Conservation (phyloP, 768 basidiomycete species). For the Pleurotus sapidus region DNA sequence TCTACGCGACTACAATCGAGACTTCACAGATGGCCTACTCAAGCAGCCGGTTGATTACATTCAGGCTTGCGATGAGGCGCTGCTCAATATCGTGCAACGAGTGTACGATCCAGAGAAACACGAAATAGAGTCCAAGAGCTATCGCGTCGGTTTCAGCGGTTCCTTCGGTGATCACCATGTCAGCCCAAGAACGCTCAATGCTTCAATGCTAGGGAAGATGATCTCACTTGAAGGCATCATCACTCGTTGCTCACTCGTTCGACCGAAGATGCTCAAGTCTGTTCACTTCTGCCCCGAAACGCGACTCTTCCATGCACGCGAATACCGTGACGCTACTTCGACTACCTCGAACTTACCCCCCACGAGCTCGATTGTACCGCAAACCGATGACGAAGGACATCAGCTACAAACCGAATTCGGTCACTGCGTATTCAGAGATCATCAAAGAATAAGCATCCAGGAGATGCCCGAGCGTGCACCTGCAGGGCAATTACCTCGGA, state of each 20-base stretch:
- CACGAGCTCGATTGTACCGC: slow-evolving; percentile 82
- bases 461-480: slow-evolving; percentile 99
- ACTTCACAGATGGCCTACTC: slow-evolving; percentile 83
- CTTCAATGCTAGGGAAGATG: slow-evolving; percentile 91
- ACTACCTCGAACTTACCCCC: slow-evolving; percentile 85
- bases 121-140: slow-evolving; percentile 75
- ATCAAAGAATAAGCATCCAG: slow-evolving; percentile 97
- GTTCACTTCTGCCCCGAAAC: slow-evolving; percentile 95
- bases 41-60: slow-evolving; percentile 85
- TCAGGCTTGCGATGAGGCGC: slow-evolving; percentile 86
- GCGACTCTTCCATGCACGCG: slow-evolving; percentile 75
- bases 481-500: slow-evolving; percentile 93
- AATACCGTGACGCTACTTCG: slow-evolving; percentile 92
- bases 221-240: slow-evolving; percentile 98
- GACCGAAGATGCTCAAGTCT: slow-evolving; percentile 97
- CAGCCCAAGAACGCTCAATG: slow-evolving; percentile 88
- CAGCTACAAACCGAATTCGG: slow-evolving; percentile 91
- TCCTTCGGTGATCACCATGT: slow-evolving; percentile 98
- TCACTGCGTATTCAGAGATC: slow-evolving; percentile 87
- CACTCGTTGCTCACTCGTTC: slow-evolving; percentile 94
- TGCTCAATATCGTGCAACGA: slow-evolving; percentile 68
- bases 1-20: slow-evolving; percentile 87
- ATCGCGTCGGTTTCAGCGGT: slow-evolving; percentile 88
- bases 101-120: slow-evolving; percentile 80
- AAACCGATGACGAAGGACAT: slow-evolving; percentile 88